These are phyloP conservation scores for Leucosporidium creatinivorum DNA, from an alignment of 768 basidiomycete genomes.

Conservation along the genomic window DNA sequence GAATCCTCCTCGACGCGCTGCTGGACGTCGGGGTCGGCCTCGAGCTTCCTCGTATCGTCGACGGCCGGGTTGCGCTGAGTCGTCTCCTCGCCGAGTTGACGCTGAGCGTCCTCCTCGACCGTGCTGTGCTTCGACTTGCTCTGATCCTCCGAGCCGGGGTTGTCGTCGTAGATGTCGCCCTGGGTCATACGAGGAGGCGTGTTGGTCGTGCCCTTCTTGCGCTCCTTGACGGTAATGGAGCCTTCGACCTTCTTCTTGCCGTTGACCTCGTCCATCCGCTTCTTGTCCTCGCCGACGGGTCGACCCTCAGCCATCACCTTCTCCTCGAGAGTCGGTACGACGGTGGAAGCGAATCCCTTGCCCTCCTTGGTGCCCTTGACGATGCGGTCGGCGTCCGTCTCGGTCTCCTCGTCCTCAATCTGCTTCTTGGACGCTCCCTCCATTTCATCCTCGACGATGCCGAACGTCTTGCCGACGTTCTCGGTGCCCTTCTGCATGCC, in stretches of 20 bases:
- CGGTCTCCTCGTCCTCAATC: conserved; percentile 4
- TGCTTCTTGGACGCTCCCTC: conserved; percentile 18
- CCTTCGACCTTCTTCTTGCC: neutral
- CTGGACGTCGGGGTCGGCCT: neutral
- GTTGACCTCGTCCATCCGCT: conserved; percentile 14
- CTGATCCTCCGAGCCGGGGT: neutral
- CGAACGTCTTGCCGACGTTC: neutral
- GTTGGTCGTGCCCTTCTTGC: conserved; percentile 12
- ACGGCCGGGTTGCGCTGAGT: conserved; percentile 14
- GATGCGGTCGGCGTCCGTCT: conserved; percentile 36
- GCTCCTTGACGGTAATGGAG: conserved; percentile 3
- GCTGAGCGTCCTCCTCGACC: conserved; percentile 7
- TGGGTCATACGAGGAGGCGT: neutral
- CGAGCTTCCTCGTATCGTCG: conserved; percentile 24
- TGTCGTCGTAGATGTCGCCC: conserved; percentile 5
- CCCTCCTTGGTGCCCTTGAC: conserved; percentile 38
- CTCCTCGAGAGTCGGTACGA: conserved; percentile 65
- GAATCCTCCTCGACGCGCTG: neutral
- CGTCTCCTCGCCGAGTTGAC: conserved; percentile 15
- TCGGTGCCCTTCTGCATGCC: conserved; percentile 3
- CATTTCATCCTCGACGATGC: neutral
- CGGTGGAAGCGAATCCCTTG: conserved; percentile 57
- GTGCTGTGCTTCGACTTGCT: neutral
- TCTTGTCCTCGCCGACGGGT: conserved; percentile 32
- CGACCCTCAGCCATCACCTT: conserved; percentile 53